Evolutionary conservation across 2,329 filamentous ascomycete genomes (phyloP).

Genomic region (Venturia aucupariae): DNA sequence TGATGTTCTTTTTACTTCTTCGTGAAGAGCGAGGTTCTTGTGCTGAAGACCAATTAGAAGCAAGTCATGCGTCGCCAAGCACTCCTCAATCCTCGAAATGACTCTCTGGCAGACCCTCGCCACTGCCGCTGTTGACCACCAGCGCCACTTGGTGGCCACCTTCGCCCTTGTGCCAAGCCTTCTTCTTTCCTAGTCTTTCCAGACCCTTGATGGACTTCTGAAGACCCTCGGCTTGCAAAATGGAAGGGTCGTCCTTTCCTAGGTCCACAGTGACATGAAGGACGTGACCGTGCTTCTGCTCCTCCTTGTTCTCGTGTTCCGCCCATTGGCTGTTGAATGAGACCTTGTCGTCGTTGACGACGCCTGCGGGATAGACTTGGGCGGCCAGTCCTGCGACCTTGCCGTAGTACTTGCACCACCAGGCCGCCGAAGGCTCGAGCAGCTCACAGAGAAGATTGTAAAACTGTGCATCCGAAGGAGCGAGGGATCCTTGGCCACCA

Average conservation of each 20-base stretch:
- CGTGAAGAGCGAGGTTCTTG: no score
- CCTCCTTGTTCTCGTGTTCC: constrained; percentile 4
- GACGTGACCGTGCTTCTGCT: constrained; percentile 1
- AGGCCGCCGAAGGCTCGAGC: constrained; percentile 45
- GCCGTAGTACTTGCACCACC: constrained; percentile 59
- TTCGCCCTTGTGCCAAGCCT: constrained; percentile 25
- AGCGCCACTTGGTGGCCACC: constrained; percentile 8
- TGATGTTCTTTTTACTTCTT: no score
- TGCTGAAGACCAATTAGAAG: no score
- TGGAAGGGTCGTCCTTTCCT: neutral
- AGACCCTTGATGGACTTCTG: constrained; percentile 24
- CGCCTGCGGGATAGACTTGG: constrained; percentile 52
- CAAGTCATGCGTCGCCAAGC: neutral
- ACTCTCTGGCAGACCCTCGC: constrained; percentile 1
- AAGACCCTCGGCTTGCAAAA: constrained; percentile 21
- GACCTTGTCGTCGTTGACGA: constrained; percentile 26
- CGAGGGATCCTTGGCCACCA: constrained; percentile 49
- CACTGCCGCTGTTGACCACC: neutral
- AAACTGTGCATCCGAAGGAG: constrained; percentile 48
- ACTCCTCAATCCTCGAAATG: neutral
- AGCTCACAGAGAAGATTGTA: constrained; percentile 45
- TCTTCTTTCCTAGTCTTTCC: constrained; percentile 31
- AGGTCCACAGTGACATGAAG: constrained; percentile 11
- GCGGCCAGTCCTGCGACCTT: constrained; percentile 49
- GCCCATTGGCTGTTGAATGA: constrained; percentile 22